Conservation (phyloP, 495 filamentous ascomycete genomes). For the Aspergillus indologenus region DNA sequence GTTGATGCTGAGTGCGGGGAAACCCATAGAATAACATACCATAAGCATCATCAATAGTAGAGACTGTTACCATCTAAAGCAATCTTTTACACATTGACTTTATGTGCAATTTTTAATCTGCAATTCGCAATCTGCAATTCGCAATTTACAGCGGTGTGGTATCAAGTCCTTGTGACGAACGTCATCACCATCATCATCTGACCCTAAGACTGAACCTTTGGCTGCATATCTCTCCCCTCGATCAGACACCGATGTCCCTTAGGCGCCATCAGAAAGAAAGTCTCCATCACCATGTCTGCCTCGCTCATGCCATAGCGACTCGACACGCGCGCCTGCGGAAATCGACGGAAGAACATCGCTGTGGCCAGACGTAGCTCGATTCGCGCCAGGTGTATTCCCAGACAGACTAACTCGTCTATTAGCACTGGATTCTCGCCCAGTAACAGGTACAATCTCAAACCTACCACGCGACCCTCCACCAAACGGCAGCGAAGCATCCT, state of each 20-base stretch:
- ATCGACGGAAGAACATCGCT: constrained; percentile 31
- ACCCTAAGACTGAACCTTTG: not conserved
- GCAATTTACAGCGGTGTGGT: no score
- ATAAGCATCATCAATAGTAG: no score
- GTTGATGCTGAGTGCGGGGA: no score
- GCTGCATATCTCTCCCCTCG: constrained; percentile 25
- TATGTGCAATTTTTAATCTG: no score
- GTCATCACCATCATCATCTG: no score
- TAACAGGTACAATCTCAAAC: constrained; percentile 6
- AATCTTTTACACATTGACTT: no score
- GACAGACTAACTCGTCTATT: constrained; percentile 30
- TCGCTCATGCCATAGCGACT: constrained; percentile 39
- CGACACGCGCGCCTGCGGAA: constrained; percentile 26
- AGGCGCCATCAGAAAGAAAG: constrained; percentile 44
- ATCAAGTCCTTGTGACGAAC: no score
- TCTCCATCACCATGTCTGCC: constrained; percentile 40
- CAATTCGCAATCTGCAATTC: no score
- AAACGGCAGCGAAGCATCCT: constrained; percentile 51
- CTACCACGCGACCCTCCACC: constrained; percentile 47
- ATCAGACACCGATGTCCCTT: constrained; percentile 45
- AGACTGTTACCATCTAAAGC: no score
- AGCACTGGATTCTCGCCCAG: not conserved
- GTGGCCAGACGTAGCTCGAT: constrained; percentile 37
- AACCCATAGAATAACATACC: no score
- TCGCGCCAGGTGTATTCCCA: constrained; percentile 36